A percentile compares a stretch with the other conserved stretches of the same genome.
phyloP scores from a whole-genome alignment of 1,284 basidiomycete genomes.

The Sanghuangporus baumii region DNA sequence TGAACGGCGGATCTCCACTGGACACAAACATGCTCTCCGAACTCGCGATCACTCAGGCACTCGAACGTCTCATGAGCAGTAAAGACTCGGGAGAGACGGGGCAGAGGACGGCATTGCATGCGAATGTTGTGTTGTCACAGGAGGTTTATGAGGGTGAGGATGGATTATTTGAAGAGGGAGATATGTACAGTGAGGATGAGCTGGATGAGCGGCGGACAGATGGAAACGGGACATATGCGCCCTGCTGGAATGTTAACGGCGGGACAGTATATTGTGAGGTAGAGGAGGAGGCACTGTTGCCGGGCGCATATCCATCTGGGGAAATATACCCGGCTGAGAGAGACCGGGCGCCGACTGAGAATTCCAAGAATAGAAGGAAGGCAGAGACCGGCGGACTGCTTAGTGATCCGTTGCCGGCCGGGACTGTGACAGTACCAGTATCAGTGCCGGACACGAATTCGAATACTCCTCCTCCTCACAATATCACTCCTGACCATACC shows the following conservation, averaged over 20 bases:
- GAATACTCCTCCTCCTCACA: constrained; percentile 3
- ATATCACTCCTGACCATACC: constrained; percentile 27
- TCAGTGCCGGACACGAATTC: neutral
- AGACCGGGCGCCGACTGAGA: constrained; percentile 32
- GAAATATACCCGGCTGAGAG: constrained; percentile 16
- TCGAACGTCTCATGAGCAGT: constrained; percentile 47
- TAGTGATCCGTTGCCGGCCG: constrained; percentile 21
- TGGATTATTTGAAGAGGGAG: constrained; percentile 36
- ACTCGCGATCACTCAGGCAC: constrained; percentile 45
- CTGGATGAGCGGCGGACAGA: constrained; percentile 18
- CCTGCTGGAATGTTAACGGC: neutral
- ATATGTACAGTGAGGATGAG: constrained; percentile 21
- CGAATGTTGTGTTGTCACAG: constrained; percentile 33
- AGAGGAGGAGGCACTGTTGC: constrained; percentile 27
- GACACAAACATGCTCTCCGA: constrained; percentile 40
- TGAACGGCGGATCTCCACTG: constrained; percentile 35
- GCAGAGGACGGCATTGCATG: constrained; percentile 30
- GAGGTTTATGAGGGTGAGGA: constrained; percentile 35
- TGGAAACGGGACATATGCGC: constrained; percentile 16
- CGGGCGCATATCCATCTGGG: constrained; percentile 15
- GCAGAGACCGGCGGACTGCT: constrained; percentile 22
- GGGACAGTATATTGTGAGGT: constrained; percentile 37
- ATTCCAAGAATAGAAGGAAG: constrained; percentile 29
- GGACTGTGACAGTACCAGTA: constrained; percentile 28
- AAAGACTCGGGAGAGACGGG: constrained; percentile 31